Conservation (phyloP, 345 rosid genomes). For the Salix brachista region DNA sequence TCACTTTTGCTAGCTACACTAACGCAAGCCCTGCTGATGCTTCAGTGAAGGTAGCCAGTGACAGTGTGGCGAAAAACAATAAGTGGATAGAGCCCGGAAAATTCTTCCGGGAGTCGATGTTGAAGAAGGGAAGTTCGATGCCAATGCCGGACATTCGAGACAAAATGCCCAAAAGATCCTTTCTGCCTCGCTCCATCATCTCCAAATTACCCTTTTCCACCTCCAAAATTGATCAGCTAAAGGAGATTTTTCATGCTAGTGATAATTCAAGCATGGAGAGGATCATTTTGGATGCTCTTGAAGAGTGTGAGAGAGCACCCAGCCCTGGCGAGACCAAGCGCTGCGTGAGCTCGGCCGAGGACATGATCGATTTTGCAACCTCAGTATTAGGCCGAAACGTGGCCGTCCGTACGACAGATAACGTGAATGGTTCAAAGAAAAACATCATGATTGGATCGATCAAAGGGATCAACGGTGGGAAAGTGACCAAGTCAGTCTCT, state of each 20-base stretch:
- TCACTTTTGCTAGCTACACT: constrained; percentile 12
- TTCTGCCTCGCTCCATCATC: constrained; percentile 67
- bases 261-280: constrained; percentile 61
- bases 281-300: constrained; percentile 46
- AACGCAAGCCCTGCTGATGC: background rate
- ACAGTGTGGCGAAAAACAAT: constrained; percentile 36
- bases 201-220: constrained; percentile 63
- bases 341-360: constrained; percentile 82
- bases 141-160: constrained; percentile 85
- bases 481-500: constrained; percentile 66
- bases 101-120: constrained; percentile 65
- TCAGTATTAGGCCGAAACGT: constrained; percentile 55
- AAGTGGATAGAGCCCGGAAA: constrained; percentile 82
- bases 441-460: constrained; percentile 54
- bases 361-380: constrained; percentile 82
- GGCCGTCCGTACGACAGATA: constrained; percentile 57
- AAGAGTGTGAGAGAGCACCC: constrained; percentile 68
- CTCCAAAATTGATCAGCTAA: constrained; percentile 25
- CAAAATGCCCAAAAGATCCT: constrained; percentile 87
- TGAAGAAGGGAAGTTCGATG: constrained; percentile 63
- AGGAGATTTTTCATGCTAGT: constrained; percentile 43
- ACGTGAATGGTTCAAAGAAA: constrained; percentile 46
- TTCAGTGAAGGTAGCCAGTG: constrained; percentile 18
- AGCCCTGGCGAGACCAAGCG: constrained; percentile 76
- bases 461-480: constrained; percentile 61